Evolutionary conservation across 768 basidiomycete species (phyloP).

Genomic region (Suillus hirtellus): DNA sequence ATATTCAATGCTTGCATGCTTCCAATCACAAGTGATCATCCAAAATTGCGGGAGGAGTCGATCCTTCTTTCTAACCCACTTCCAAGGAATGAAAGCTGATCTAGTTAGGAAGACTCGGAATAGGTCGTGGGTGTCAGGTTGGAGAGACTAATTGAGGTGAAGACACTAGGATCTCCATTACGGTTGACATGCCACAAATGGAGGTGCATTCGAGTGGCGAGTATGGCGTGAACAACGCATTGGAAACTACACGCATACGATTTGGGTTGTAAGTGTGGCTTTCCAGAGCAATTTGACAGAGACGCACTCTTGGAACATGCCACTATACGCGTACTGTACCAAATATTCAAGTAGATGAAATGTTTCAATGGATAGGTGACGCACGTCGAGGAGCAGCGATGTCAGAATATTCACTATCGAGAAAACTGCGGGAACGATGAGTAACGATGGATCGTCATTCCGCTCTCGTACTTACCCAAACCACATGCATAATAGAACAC

Average conservation of each 20-base stretch:
- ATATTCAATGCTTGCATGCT: background rate
- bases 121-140: background rate
- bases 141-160: background rate
- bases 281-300: background rate
- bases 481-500: constrained; percentile 12
- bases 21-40: background rate
- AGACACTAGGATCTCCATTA: background rate
- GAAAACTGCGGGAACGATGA: background rate
- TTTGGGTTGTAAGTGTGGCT: background rate
- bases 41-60: background rate
- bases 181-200: constrained; percentile 3
- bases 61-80: background rate
- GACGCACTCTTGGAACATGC: constrained; percentile 12
- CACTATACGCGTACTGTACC: constrained; percentile 10
- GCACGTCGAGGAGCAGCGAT: constrained; percentile 8
- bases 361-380: background rate
- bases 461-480: constrained; percentile 5
- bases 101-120: background rate
- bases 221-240: constrained; percentile 8
- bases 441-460: no score
- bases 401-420: constrained; percentile 9
- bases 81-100: background rate
- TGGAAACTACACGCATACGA: constrained; percentile 5
- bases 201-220: constrained; percentile 12
- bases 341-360: background rate